Conservation (phyloP, 768 basidiomycete species). For the Lyophyllum decastes region DNA sequence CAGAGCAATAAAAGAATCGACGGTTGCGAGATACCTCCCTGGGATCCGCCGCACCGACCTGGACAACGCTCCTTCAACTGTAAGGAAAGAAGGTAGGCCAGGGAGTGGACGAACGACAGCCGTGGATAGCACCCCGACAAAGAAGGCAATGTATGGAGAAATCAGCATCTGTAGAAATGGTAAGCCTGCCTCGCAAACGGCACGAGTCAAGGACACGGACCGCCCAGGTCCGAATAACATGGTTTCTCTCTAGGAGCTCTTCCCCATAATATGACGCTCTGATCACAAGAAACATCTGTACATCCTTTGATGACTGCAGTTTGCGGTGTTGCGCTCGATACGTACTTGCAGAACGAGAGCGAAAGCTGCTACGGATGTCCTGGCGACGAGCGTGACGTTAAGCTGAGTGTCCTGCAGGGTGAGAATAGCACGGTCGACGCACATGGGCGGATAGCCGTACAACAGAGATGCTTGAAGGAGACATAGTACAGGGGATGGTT, state of each 20-base stretch:
- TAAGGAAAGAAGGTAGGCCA: not conserved
- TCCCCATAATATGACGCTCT: slow-evolving; percentile 35
- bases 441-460: slow-evolving; percentile 52
- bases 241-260: slow-evolving; percentile 32
- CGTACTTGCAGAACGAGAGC: slow-evolving; percentile 44
- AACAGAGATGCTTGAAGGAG: slow-evolving; percentile 48
- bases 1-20: slow-evolving; percentile 54
- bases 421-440: slow-evolving; percentile 10
- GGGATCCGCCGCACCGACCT: slow-evolving; percentile 42
- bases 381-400: slow-evolving; percentile 19
- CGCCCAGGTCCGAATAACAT: slow-evolving; percentile 34
- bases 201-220: slow-evolving; percentile 25
- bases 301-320: too few relatives aligned
- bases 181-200: not conserved
- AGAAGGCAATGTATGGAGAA: slow-evolving; percentile 41
- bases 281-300: slow-evolving; percentile 47
- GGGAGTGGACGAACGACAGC: slow-evolving; percentile 36
- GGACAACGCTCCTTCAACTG: not conserved
- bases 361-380: slow-evolving; percentile 42
- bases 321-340: not conserved
- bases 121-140: slow-evolving; percentile 38
- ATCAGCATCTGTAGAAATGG: slow-evolving; percentile 36
- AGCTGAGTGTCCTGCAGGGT: not conserved
- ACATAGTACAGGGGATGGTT: slow-evolving; percentile 44
- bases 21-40: slow-evolving; percentile 42